These are phyloP conservation scores for Rhododendron mucronatum DNA, from an alignment of 148 eudicot species.

Conservation along the genomic window DNA sequence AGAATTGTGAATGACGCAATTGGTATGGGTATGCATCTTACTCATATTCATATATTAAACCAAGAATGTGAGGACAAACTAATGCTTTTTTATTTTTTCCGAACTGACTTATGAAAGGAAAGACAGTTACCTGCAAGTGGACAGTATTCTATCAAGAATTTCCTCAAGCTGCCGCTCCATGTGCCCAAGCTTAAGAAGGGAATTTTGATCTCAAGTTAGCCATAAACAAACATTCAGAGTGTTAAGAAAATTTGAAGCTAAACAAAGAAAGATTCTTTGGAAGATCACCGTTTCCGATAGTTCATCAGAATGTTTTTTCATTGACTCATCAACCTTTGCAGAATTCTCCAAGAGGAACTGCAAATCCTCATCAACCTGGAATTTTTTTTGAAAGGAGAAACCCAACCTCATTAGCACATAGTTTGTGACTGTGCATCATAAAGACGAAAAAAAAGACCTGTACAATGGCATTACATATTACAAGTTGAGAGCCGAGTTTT, in stretches of 20 bases:
- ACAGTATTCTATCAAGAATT: slow-evolving; percentile 41
- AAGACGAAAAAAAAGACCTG: background rate
- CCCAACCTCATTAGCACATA: background rate
- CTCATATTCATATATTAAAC: background rate
- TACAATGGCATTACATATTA: background rate
- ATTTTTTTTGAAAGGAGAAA: background rate
- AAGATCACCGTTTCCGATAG: slow-evolving; percentile 43
- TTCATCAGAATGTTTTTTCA: slow-evolving; percentile 53
- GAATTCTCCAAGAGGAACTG: slow-evolving; percentile 43
- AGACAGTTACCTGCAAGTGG: slow-evolving; percentile 61
- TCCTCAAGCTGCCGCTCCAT: slow-evolving; percentile 81
- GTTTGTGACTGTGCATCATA: background rate
- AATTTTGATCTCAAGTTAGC: background rate
- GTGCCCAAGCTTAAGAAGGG: slow-evolving; percentile 48
- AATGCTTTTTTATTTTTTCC: background rate
- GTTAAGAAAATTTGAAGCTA: background rate
- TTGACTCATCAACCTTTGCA: slow-evolving; percentile 36
- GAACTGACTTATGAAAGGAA: background rate
- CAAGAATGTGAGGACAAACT: slow-evolving; percentile 10
- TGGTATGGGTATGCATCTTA: background rate
- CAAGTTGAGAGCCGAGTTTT: background rate
- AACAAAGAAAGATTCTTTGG: background rate
- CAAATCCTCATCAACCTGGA: slow-evolving; percentile 47
- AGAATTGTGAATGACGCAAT: background rate
- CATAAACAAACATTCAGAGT: background rate